phyloP scores from a whole-genome alignment of 805 yeast genomes.

The Hanseniaspora lachancei region DNA sequence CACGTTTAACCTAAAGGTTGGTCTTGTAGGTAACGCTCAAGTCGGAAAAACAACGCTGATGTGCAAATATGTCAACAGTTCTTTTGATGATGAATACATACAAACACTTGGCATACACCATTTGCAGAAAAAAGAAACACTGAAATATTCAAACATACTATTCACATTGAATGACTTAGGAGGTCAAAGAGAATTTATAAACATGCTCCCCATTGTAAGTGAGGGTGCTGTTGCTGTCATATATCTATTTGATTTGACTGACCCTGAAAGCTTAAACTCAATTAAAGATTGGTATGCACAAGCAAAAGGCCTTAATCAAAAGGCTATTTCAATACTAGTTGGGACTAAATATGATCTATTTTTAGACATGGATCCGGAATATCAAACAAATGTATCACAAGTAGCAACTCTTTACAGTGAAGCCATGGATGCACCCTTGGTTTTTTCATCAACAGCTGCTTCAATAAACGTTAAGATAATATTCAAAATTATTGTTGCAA shows the following conservation, averaged over 20 bases:
- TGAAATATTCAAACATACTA: slow-evolving; percentile 75
- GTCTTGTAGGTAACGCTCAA: slow-evolving; percentile 88
- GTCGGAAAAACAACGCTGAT: slow-evolving; percentile 91
- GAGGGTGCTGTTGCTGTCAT: slow-evolving; percentile 84
- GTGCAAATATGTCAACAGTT: slow-evolving; percentile 95
- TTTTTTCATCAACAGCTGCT: slow-evolving; percentile 83
- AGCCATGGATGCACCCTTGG: slow-evolving; percentile 75
- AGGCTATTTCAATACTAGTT: slow-evolving; percentile 79
- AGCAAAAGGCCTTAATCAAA: slow-evolving; percentile 75
- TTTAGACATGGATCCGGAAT: slow-evolving; percentile 61
- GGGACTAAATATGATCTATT: slow-evolving; percentile 91
- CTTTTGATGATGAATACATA: slow-evolving; percentile 80
- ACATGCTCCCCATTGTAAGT: slow-evolving; percentile 87
- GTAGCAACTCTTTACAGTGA: slow-evolving; percentile 74
- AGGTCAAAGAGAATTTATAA: slow-evolving; percentile 87
- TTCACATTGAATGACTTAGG: slow-evolving; percentile 94
- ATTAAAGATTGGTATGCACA: slow-evolving; percentile 91
- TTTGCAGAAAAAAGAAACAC: slow-evolving; percentile 77
- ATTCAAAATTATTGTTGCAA: slow-evolving; percentile 77
- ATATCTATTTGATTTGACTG: slow-evolving; percentile 79
- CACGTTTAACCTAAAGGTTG: slow-evolving; percentile 47
- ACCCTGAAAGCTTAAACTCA: slow-evolving; percentile 74
- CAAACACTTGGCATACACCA: slow-evolving; percentile 92
- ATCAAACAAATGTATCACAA: slow-evolving; percentile 71
- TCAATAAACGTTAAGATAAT: slow-evolving; percentile 89